Percentiles rank a stretch among this genome's conserved stretches.
Evolutionary conservation across 148 eudicot genomes (phyloP).

Genomic region (Rhododendron simsii): DNA sequence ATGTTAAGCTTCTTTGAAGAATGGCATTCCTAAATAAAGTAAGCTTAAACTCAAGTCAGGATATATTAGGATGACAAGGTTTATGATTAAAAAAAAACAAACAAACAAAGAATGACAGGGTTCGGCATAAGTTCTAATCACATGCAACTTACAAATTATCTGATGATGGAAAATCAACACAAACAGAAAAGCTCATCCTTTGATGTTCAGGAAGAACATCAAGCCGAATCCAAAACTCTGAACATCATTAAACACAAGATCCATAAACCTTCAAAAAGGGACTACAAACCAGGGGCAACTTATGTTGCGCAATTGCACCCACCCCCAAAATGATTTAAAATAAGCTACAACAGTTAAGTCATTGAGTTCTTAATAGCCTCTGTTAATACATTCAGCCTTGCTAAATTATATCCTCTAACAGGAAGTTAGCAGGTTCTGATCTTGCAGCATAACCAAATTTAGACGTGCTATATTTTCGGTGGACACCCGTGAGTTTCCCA

Average conservation of each 20-base stretch:
- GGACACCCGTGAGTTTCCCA: constrained; percentile 75
- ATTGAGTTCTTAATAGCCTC: neutral
- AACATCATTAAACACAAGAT: neutral
- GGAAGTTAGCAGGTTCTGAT: constrained; percentile 62
- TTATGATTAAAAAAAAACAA: no score
- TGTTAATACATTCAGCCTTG: neutral
- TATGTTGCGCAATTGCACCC: constrained; percentile 30
- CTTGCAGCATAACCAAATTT: constrained; percentile 68
- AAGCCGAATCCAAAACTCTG: neutral
- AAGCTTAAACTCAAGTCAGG: neutral
- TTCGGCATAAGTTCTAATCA: neutral
- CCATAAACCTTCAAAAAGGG: neutral
- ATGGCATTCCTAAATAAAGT: neutral
- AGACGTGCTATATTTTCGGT: constrained; percentile 65
- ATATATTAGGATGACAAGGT: neutral
- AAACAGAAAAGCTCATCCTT: neutral
- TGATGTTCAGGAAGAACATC: neutral
- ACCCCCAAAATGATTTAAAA: neutral
- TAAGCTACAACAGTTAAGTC: neutral
- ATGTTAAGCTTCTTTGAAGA: neutral
- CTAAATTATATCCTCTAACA: constrained; percentile 32
- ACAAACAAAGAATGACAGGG: neutral
- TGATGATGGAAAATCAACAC: neutral
- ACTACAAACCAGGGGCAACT: constrained; percentile 28
- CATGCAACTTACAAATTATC: neutral